Base-by-base conservation (phyloP, 2,329 filamentous ascomycete species). In the Trichoderma sp. region DNA sequence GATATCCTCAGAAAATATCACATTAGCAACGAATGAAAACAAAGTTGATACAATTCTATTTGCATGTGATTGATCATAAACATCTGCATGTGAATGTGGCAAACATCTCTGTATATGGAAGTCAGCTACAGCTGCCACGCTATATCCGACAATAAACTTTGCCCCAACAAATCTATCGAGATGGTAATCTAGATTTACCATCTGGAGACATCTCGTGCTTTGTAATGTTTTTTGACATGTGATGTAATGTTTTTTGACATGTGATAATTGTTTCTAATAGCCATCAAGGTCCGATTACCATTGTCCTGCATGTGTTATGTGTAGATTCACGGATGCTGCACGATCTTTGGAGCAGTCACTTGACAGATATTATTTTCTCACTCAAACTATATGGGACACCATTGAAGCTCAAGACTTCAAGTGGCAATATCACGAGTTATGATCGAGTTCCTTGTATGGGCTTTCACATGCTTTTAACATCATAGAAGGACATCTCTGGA, bases 41-140 rank as follows among this genome's bases (percentile, higher is more conserved):
- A 5, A 28, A 30, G 1, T 21, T 15, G 1, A 2, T 21, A 12
- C 18, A n/a, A 12, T 12, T 4, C 26, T 5, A 34, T 12, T 51
- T 24, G 39, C 28, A 51, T 60, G 36, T 34, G 39, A 61, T 18
- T 34, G 36, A 21, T 32, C 9, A 60, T 24, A 36, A 12, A 7
- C 30, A 60, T 60, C 57, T 39, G 66, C 66, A 69, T 69, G 66
- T 69, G 66, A 69, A 61, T 69, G 66, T 69, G 66, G 66, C 66
- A n/a, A 69, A 69, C 56, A 51, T 69, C n/a, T 61, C 34, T 51
- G 14, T 39, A 51, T 51, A 43, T 11, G 47, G 32, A 11, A 36
- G 28, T 18, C 56, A 61, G 21, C 24, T 69, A 34, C 34, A 21
- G 26, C 56, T 6, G 4, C 24, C 53, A 32, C 65, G 53, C 34